Evolutionary conservation across 2,329 filamentous ascomycete species (phyloP).

Genomic region (Fusarium longipes): DNA sequence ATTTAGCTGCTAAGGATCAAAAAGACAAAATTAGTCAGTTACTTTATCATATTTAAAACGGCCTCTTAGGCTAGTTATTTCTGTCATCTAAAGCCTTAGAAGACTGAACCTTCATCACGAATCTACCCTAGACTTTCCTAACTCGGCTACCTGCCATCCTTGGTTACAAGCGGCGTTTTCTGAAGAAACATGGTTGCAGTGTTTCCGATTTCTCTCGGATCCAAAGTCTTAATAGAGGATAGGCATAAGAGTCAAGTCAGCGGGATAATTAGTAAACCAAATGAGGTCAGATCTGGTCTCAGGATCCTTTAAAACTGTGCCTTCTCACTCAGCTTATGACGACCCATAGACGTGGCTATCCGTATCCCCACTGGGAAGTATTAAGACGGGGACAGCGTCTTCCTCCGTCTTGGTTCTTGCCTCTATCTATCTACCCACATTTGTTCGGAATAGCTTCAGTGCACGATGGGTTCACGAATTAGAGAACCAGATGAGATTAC

Average conservation of each 20-base stretch:
- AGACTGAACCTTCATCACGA: not conserved
- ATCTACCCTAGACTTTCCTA: conserved; percentile 27
- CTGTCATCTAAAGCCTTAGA: no score
- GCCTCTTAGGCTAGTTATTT: no score
- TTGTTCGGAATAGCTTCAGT: not conserved
- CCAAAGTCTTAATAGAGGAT: not conserved
- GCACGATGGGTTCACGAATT: conserved; percentile 52
- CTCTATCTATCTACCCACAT: not conserved
- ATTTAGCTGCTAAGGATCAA: no score
- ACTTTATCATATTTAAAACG: no score
- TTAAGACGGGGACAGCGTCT: conserved; percentile 6
- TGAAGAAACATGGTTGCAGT: conserved; percentile 14
- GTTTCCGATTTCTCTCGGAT: not conserved
- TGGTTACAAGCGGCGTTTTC: conserved; percentile 1
- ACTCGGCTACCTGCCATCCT: conserved; percentile 12
- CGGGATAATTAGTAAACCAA: not conserved
- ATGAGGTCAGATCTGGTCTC: conserved; percentile 2
- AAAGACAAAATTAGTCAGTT: no score
- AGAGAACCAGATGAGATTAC: conserved; percentile 62
- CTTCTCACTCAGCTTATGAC: conserved; percentile 32
- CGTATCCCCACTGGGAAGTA: conserved; percentile 10
- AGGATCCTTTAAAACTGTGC: conserved; percentile 6
- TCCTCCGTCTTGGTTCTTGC: not conserved
- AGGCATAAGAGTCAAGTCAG: not conserved
- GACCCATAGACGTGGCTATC: conserved; percentile 9